phyloP scores from a whole-genome alignment of 2,329 filamentous ascomycete genomes.

The Parascedosporium putredinis region DNA sequence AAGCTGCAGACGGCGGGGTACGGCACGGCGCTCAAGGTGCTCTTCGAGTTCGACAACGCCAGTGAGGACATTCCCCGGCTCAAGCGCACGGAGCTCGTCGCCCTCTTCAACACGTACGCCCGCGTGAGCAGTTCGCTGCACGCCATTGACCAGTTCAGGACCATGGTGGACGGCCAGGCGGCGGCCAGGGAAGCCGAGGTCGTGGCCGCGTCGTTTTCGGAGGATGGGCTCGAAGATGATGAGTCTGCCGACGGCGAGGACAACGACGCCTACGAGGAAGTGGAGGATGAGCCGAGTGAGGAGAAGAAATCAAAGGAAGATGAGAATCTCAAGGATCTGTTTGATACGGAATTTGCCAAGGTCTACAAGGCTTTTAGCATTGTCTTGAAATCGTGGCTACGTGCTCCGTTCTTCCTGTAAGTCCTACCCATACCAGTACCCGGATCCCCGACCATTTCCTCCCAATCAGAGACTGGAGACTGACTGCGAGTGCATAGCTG shows the following conservation, averaged over 20 bases:
- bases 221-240: slow-evolving; percentile 14
- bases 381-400: slow-evolving; percentile 60
- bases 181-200: too few species aligned
- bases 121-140: slow-evolving; percentile 72
- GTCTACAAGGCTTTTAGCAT: slow-evolving; percentile 54
- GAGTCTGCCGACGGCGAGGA: slow-evolving; percentile 14
- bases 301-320: slow-evolving; percentile 27
- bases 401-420: slow-evolving; percentile 60
- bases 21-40: slow-evolving; percentile 85
- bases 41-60: slow-evolving; percentile 79
- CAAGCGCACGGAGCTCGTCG: slow-evolving; percentile 83
- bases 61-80: slow-evolving; percentile 57
- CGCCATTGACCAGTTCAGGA: slow-evolving; percentile 62
- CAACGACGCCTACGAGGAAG: slow-evolving; percentile 1
- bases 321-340: slow-evolving; percentile 40
- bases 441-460: background rate
- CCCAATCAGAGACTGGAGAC: background rate
- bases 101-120: slow-evolving; percentile 87
- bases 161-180: slow-evolving; percentile 33
- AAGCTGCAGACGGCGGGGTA: slow-evolving; percentile 94
- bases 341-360: slow-evolving; percentile 53
- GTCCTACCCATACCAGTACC: slow-evolving; percentile 27
- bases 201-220: too few species aligned
- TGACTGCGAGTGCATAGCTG: slow-evolving; percentile 21
- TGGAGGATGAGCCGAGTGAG: slow-evolving; percentile 16